Conservation (phyloP, 1,284 basidiomycete genomes). For the Melampsora medusae region DNA sequence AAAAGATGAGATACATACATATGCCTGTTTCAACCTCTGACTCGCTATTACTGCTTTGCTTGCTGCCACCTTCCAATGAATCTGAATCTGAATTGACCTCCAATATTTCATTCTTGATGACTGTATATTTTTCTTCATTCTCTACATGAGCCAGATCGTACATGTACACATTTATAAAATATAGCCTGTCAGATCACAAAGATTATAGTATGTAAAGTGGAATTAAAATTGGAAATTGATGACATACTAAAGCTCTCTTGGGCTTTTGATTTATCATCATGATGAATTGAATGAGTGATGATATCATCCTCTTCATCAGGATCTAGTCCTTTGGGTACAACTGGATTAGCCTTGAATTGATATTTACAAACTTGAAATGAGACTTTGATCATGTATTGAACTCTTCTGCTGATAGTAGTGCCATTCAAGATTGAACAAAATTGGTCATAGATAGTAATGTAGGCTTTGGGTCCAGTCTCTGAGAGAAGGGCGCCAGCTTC, state of each 20-base stretch:
- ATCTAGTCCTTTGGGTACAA: constrained; percentile 87
- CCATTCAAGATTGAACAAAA: constrained; percentile 96
- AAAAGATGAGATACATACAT: not conserved
- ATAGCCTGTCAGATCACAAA: not conserved
- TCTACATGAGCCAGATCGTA: constrained; percentile 81
- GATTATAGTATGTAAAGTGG: not conserved
- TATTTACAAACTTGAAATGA: constrained; percentile 97
- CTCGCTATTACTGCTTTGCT: constrained; percentile 60
- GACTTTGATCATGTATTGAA: constrained; percentile 99
- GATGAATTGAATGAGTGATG: constrained; percentile 85
- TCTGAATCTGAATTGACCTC: constrained; percentile 59
- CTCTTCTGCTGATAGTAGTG: constrained; percentile 84
- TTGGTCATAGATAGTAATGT: constrained; percentile 86
- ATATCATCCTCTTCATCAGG: constrained; percentile 91
- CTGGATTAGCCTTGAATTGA: constrained; percentile 96
- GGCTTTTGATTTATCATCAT: constrained; percentile 89
- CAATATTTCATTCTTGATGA: constrained; percentile 89
- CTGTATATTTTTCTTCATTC: constrained; percentile 89
- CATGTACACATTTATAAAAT: constrained; percentile 81
- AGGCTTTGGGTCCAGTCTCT: constrained; percentile 91
- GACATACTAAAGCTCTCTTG: constrained; percentile 86
- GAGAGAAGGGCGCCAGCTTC: constrained; percentile 93
- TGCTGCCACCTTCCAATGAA: constrained; percentile 57
- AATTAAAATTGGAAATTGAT: not conserved
- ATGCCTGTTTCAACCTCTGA: constrained; percentile 65